Evolutionary conservation across 2,329 filamentous ascomycete genomes (phyloP), one percentile per base, ranked within the genome.

Genomic region (Apiospora koreana): DNA sequence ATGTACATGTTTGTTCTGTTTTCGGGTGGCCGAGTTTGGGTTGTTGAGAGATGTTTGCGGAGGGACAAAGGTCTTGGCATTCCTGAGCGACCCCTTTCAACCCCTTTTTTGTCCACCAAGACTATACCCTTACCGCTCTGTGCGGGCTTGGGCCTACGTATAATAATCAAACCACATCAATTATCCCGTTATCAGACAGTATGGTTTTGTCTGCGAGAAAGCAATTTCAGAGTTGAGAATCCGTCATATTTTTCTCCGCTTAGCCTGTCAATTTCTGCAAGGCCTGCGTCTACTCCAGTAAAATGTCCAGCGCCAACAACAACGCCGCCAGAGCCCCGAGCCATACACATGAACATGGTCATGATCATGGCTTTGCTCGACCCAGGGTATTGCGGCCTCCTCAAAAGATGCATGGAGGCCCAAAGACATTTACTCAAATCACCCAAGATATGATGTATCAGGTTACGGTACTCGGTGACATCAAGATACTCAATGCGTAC

Each of bases 1-100:
- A n/a, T n/a, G n/a, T n/a, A n/a, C n/a, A n/a, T n/a, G n/a, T n/a
- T n/a, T 35, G 28, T 58, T 21, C 54, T 38, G 54, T n/a, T 62
- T 62, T 62, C 54, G 31, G 54, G 21, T 62, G 54, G 54, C 54
- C 54, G 54, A 62, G 9, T 38, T 12, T 38, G 54, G 54, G 31
- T 38, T 62, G 28, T 21, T 35, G 23, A 12, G 1, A 8, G 18
- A 62, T 62, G 54, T 38, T 62, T 62, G 54, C 54, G 31, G 54
- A 62, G 16, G 10, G 54, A 62, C 54, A 62, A 62, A 62, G 54
- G 54, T 62, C 64, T 66, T 66, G 64, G 64, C 64, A 66, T 66
- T 66, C 64, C 64, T 28, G 38, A 66, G 64, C 14, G 10, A 62
- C 38, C 31, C 54, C 54, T 62, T 62, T 38, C 21, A 38, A 38